Evolutionary conservation across 2,329 filamentous ascomycete species (phyloP).

Genomic region (Harringtonia aguacate): DNA sequence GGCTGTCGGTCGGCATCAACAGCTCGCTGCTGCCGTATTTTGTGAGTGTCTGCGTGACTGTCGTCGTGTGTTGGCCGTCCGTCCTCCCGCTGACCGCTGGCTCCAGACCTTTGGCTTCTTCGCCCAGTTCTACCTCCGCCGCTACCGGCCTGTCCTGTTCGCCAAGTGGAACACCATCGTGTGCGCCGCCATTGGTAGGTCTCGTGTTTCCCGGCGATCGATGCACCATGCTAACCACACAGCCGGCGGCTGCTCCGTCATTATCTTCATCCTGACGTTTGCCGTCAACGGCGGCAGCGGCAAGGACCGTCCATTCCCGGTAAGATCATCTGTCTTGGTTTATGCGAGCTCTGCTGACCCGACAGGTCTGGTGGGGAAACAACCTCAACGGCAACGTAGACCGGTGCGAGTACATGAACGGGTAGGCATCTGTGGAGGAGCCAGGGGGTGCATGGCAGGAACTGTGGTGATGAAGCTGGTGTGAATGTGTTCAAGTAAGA

Average conservation of each 20-base stretch:
- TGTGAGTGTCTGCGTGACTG: too few species aligned
- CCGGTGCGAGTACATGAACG: too few species aligned
- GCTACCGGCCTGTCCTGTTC: constrained; percentile 22
- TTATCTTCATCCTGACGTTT: constrained; percentile 29
- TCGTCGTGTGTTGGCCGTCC: too few species aligned
- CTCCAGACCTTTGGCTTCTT: constrained; percentile 52
- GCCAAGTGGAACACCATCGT: constrained; percentile 19
- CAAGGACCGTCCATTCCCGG: constrained; percentile 55
- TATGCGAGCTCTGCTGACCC: neutral
- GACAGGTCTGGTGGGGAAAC: constrained; percentile 53
- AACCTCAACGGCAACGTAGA: constrained; percentile 67
- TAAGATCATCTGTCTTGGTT: neutral
- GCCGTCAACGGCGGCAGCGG: constrained; percentile 32
- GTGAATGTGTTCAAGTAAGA: too few species aligned
- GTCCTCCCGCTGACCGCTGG: too few species aligned
- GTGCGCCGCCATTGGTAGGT: neutral
- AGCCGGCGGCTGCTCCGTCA: constrained; percentile 2
- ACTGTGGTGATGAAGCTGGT: too few species aligned
- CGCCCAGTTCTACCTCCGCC: constrained; percentile 55
- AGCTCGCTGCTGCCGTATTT: constrained; percentile 46
- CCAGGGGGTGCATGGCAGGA: too few species aligned
- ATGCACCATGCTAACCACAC: neutral
- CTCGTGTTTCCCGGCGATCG: too few species aligned
- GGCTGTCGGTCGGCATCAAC: constrained; percentile 60
- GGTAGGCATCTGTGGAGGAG: too few species aligned